phyloP scores from a whole-genome alignment of 805 yeast species.

The Saturnispora serradocipensis region DNA sequence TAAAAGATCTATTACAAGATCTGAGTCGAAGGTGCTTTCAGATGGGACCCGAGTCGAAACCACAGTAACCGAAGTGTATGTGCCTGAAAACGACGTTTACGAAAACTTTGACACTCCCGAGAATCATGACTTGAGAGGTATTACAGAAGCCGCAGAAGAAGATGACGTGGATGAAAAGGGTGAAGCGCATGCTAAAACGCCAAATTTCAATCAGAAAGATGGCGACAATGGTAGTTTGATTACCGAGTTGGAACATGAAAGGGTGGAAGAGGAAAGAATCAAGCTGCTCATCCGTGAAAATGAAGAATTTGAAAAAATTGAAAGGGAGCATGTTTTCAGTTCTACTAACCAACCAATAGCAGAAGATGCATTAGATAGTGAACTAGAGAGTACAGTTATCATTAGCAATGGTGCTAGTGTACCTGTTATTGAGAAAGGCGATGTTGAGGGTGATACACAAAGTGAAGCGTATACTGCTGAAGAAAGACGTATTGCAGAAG shows the following conservation, averaged over 20 bases:
- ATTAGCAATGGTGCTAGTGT: conserved; percentile 9
- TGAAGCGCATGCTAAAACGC: neutral
- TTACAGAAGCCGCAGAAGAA: conserved; percentile 7
- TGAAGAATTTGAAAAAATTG: conserved; percentile 30
- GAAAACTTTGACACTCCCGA: conserved; percentile 3
- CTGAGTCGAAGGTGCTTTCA: conserved; percentile 9
- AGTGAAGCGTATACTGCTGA: conserved; percentile 16
- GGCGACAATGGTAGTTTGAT: conserved; percentile 9
- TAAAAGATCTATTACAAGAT: conserved; percentile 8
- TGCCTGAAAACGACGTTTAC: conserved; percentile 7
- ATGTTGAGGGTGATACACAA: conserved; percentile 2
- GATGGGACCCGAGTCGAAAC: conserved; percentile 13
- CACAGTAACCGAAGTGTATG: conserved; percentile 15
- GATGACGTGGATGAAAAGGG: neutral
- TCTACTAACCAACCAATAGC: conserved; percentile 8
- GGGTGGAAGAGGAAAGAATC: conserved; percentile 17
- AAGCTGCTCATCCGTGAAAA: conserved; percentile 17
- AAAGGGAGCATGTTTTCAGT: conserved; percentile 21
- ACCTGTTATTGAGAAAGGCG: conserved; percentile 9
- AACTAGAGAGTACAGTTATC: conserved; percentile 2
- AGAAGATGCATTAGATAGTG: neutral
- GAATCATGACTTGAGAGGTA: conserved; percentile 1
- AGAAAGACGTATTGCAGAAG: conserved; percentile 22
- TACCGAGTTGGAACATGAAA: conserved; percentile 32
- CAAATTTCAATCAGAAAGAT: neutral